These are phyloP conservation scores for Monosporozyma siamensis DNA, from an alignment of 805 yeast genomes.

Conservation along the genomic window DNA sequence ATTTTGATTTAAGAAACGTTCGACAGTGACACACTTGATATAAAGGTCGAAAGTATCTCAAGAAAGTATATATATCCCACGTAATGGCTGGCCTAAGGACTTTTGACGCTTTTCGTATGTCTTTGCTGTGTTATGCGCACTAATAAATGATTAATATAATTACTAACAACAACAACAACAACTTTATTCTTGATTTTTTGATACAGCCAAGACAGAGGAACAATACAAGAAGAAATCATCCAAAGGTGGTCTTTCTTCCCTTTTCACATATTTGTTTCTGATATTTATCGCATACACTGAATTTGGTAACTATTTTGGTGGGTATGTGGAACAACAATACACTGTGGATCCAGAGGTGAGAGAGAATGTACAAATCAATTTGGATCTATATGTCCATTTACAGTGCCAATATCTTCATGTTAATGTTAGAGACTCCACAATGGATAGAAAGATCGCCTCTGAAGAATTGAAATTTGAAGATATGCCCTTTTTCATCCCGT, in stretches of 20 bases:
- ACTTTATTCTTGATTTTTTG: not conserved
- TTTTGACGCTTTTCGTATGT: constrained; percentile 67
- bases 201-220: constrained; percentile 48
- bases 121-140: not conserved
- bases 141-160: too few relatives aligned
- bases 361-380: constrained; percentile 56
- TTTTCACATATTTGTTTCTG: constrained; percentile 51
- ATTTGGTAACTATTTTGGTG: constrained; percentile 77
- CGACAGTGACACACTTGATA: too few relatives aligned
- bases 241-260: constrained; percentile 68
- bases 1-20: too few relatives aligned
- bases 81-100: constrained; percentile 36
- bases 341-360: constrained; percentile 54
- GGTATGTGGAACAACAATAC: constrained; percentile 68
- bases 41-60: too few relatives aligned
- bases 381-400: constrained; percentile 74
- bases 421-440: constrained; percentile 66
- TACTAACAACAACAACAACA: not conserved
- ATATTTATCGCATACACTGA: constrained; percentile 74
- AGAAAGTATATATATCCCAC: too few relatives aligned
- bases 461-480: constrained; percentile 70
- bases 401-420: constrained; percentile 73
- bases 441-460: constrained; percentile 68
- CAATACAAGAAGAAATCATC: constrained; percentile 62
- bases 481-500: constrained; percentile 46